Percentiles rank a stretch among this genome's conserved stretches.
phyloP scores from a whole-genome alignment of 2,329 filamentous ascomycete species.

The Calonectria honghensis region DNA sequence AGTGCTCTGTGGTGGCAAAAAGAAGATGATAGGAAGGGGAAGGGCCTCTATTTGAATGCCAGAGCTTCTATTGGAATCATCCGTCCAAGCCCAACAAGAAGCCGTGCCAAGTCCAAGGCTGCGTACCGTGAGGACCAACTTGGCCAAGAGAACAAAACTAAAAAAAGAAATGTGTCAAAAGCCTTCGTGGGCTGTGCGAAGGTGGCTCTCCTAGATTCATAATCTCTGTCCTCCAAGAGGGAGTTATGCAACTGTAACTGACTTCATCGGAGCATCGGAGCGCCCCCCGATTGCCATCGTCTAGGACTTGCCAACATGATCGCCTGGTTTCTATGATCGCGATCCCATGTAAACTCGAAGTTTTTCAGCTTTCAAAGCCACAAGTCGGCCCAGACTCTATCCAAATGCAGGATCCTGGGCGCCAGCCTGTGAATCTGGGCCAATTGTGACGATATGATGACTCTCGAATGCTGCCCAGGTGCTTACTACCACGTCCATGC shows the following conservation, averaged over 20 bases:
- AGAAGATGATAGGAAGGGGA: not conserved
- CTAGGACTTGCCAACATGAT: not conserved
- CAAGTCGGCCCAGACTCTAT: not conserved
- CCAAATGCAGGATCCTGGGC: not conserved
- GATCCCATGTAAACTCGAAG: not conserved
- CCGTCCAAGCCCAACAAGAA: not conserved
- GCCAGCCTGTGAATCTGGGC: not conserved
- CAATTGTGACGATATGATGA: not conserved
- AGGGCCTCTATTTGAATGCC: not conserved
- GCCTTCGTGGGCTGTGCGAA: not conserved
- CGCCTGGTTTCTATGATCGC: conserved; percentile 8
- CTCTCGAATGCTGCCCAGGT: not conserved
- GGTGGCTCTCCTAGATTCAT: not conserved
- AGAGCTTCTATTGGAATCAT: not conserved
- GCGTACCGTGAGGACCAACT: not conserved
- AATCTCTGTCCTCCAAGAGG: not conserved
- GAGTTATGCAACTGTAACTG: not conserved
- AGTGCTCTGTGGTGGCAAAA: not conserved
- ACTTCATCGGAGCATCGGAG: not conserved
- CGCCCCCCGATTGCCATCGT: not conserved
- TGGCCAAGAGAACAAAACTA: not conserved
- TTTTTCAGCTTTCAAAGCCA: not conserved
- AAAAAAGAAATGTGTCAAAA: not conserved
- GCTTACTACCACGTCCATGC: not conserved
- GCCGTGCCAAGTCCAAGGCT: not conserved